Percentiles rank a stretch among this genome's conserved stretches.
Evolutionary conservation across 2,329 filamentous ascomycete species (phyloP).

Genomic region (Arachnopeziza araneosa): DNA sequence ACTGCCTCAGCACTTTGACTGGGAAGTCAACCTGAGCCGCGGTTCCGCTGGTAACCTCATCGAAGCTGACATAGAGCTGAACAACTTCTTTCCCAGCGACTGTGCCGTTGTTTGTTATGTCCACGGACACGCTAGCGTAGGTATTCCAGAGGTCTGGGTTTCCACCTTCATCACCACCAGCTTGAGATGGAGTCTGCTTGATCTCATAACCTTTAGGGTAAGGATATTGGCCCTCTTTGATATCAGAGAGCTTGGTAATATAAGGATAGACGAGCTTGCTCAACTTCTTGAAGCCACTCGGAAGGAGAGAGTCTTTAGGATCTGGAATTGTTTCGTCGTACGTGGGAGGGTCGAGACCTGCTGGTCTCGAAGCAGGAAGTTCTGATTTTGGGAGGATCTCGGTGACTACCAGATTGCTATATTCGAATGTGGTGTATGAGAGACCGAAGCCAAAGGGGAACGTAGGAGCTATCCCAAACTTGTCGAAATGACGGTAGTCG

Average conservation of each 20-base stretch:
- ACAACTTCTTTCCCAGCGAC: conserved; percentile 47
- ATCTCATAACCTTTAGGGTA: conserved; percentile 43
- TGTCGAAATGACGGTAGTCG: conserved; percentile 88
- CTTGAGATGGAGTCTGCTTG: conserved; percentile 43
- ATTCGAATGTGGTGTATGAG: conserved; percentile 58
- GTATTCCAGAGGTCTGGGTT: conserved; percentile 51
- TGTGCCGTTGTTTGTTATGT: conserved; percentile 54
- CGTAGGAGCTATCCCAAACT: conserved; percentile 63
- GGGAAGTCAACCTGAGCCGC: conserved; percentile 51
- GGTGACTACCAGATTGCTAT: conserved; percentile 42
- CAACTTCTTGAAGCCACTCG: conserved; percentile 48
- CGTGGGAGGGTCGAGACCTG: conserved; percentile 39
- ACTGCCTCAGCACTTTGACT: conserved; percentile 61
- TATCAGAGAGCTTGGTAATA: conserved; percentile 28
- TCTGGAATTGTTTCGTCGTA: conserved; percentile 47
- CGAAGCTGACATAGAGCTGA: conserved; percentile 48
- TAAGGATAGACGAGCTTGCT: conserved; percentile 66
- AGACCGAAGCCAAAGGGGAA: conserved; percentile 86
- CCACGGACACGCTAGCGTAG: conserved; percentile 47
- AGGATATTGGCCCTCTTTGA: conserved; percentile 36
- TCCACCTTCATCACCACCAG: conserved; percentile 57
- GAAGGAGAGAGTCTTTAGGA: conserved; percentile 48
- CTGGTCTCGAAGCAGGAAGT: conserved; percentile 31
- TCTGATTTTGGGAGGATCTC: conserved; percentile 33
- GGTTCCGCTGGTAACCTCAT: conserved; percentile 19